Conservation (phyloP, 140 eudicot genomes). For the Anethum foeniculum region DNA sequence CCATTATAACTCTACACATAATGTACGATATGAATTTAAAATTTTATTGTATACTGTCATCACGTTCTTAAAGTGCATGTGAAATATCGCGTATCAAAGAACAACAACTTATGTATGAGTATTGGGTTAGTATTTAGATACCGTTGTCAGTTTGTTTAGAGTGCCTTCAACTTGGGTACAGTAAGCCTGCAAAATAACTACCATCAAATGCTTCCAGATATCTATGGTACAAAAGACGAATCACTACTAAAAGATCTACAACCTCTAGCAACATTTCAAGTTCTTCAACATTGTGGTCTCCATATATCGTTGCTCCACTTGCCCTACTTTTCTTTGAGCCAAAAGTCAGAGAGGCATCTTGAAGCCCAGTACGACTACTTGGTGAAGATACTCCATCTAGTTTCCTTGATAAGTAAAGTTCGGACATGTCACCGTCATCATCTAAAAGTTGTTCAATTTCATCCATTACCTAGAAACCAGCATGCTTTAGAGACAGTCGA, state of each 20-base stretch:
- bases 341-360: conserved; percentile 60
- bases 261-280: conserved; percentile 98
- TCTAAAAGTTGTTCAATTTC: conserved; percentile 94
- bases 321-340: conserved; percentile 75
- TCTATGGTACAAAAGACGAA: background rate
- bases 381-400: conserved; percentile 53
- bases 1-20: background rate
- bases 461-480: conserved; percentile 57
- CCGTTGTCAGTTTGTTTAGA: conserved; percentile 62
- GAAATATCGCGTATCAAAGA: background rate
- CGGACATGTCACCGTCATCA: conserved; percentile 94
- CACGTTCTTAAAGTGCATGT: background rate
- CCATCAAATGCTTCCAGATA: background rate
- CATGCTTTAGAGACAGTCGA: background rate
- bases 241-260: background rate
- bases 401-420: conserved; percentile 79
- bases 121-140: conserved; percentile 10
- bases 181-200: conserved; percentile 56
- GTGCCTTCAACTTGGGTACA: conserved; percentile 92
- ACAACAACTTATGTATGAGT: background rate
- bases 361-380: conserved; percentile 60
- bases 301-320: conserved; percentile 58
- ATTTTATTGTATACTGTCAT: background rate
- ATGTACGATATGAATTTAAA: background rate
- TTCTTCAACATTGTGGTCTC: conserved; percentile 80